Conservation (phyloP, 2,329 filamentous ascomycete species). For the Hypoxylon sp. region DNA sequence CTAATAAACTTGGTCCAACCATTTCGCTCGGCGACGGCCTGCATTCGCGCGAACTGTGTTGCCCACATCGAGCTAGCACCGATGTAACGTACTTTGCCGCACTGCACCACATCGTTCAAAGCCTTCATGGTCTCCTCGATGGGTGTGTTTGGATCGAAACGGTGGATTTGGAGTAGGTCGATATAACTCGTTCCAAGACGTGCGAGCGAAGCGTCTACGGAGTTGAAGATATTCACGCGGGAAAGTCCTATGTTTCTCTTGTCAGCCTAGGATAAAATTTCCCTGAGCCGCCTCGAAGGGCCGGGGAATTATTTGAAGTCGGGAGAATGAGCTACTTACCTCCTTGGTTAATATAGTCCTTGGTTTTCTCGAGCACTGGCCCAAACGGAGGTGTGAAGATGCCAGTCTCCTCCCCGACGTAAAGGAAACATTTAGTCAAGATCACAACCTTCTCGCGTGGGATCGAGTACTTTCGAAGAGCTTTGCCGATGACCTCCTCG, state of each 20-base stretch:
- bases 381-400: constrained; percentile 45
- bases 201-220: constrained; percentile 57
- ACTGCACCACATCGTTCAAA: constrained; percentile 71
- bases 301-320: background rate
- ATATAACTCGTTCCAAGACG: constrained; percentile 63
- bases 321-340: constrained; percentile 17
- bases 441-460: constrained; percentile 76
- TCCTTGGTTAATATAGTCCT: constrained; percentile 58
- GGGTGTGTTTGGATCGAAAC: constrained; percentile 68
- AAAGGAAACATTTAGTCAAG: constrained; percentile 67
- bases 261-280: constrained; percentile 11
- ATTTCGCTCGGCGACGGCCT: constrained; percentile 63
- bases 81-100: constrained; percentile 71
- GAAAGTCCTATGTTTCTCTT: constrained; percentile 51
- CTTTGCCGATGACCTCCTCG: constrained; percentile 77
- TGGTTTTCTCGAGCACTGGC: constrained; percentile 47
- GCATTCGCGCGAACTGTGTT: constrained; percentile 68
- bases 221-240: constrained; percentile 58
- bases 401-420: constrained; percentile 55
- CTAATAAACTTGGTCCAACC: constrained; percentile 73
- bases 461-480: constrained; percentile 74
- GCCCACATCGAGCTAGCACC: constrained; percentile 65
- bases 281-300: background rate
- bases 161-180: constrained; percentile 69
- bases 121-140: constrained; percentile 75